Percentiles rank a stretch among this genome's conserved stretches.
These are phyloP conservation scores for Dimocarpus longan DNA, from an alignment of 345 rosid genomes.

Conservation along the genomic window DNA sequence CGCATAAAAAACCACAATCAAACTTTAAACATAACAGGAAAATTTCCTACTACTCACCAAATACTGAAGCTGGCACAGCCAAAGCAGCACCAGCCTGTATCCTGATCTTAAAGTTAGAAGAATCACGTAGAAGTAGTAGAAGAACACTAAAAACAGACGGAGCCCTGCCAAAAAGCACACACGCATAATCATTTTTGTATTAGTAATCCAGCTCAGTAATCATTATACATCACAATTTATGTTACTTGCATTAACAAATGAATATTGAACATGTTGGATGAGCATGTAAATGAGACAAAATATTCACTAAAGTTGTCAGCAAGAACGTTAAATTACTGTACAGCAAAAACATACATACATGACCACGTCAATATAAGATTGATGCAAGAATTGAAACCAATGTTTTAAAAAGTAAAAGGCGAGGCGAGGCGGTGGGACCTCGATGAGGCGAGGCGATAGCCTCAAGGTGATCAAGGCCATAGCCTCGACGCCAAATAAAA, in stretches of 20 bases:
- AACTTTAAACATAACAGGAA: slow-evolving; percentile 11
- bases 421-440: no score
- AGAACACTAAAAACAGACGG: slow-evolving; percentile 86
- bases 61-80: slow-evolving; percentile 71
- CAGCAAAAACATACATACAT: slow-evolving; percentile 6
- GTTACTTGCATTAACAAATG: not conserved
- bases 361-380: not conserved
- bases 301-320: slow-evolving; percentile 2
- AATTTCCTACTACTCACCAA: slow-evolving; percentile 48
- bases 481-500: no score
- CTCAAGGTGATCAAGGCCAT: no score
- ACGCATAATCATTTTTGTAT: not conserved
- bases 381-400: slow-evolving; percentile 11
- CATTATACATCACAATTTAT: not conserved
- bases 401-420: no score
- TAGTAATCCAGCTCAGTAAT: not conserved
- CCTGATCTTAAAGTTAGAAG: slow-evolving; percentile 91
- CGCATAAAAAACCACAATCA: not conserved
- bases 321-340: not conserved
- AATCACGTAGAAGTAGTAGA: slow-evolving; percentile 76
- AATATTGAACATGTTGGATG: not conserved
- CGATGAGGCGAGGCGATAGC: no score
- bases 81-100: slow-evolving; percentile 98
- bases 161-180: slow-evolving; percentile 58
- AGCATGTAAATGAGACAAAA: not conserved